Evolutionary conservation across 306 rosid genomes (phyloP).

Genomic region (Prunus fruticosa): DNA sequence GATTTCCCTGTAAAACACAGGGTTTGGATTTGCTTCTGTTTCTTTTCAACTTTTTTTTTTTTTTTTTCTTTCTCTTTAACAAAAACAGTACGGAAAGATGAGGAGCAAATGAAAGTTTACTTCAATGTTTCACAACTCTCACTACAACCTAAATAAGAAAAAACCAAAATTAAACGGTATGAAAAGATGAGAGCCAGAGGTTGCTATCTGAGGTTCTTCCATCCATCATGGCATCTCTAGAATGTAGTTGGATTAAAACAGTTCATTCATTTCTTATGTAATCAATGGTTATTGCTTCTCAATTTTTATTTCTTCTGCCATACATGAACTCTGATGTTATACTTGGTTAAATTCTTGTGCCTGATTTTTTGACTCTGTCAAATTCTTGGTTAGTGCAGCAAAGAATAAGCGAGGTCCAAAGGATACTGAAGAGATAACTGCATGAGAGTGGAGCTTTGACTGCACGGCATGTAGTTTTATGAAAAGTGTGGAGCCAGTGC

Average conservation of each 20-base stretch:
- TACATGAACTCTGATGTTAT: background rate
- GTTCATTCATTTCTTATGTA: background rate
- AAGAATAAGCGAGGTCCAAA: constrained; percentile 20
- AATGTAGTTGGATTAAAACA: background rate
- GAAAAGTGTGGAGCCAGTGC: background rate
- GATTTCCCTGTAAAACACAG: background rate
- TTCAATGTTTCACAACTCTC: background rate
- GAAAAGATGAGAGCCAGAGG: background rate
- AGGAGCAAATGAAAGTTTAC: background rate
- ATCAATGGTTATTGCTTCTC: background rate
- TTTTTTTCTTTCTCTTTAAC: too few relatives aligned
- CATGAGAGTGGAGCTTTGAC: constrained; percentile 5
- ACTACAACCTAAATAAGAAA: background rate
- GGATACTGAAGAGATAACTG: constrained; percentile 22
- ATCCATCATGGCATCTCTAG: background rate
- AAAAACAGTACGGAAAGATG: too few relatives aligned
- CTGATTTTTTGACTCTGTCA: background rate
- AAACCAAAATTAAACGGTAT: background rate
- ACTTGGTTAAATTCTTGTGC: background rate
- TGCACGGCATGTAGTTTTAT: background rate
- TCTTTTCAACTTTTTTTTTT: too few relatives aligned
- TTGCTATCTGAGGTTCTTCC: background rate
- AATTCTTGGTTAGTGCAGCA: constrained; percentile 26
- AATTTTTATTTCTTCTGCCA: background rate
- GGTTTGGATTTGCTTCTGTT: background rate